Evolutionary conservation across 805 yeast genomes (phyloP).

Genomic region (Metschnikowia colocasiae): DNA sequence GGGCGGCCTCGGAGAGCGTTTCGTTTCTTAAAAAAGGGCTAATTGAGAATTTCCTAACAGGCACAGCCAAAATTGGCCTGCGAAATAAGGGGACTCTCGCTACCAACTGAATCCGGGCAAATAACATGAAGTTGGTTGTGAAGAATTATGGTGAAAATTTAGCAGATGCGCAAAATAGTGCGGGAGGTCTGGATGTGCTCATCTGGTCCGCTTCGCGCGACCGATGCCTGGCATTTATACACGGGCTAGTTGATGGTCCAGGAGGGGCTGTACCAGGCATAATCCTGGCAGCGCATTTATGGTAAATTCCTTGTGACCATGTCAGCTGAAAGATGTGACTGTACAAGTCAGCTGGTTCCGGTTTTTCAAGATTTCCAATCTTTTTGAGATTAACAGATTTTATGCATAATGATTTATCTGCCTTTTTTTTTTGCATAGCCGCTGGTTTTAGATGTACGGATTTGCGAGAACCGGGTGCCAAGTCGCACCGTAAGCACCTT

Average conservation of each 20-base stretch:
- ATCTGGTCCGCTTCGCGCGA: not conserved
- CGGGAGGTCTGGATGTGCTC: not conserved
- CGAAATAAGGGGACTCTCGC: not conserved
- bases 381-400: not conserved
- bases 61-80: not conserved
- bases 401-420: not conserved
- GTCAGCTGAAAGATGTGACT: too few species aligned
- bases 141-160: not conserved
- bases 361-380: too few species aligned
- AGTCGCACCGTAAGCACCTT: not conserved
- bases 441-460: not conserved
- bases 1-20: not conserved
- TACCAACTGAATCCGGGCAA: not conserved
- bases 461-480: not conserved
- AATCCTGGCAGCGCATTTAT: too few species aligned
- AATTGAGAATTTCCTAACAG: not conserved
- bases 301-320: too few species aligned
- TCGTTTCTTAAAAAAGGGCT: not conserved
- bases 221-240: too few species aligned
- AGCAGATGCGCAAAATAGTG: not conserved
- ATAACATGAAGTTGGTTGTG: not conserved
- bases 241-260: too few species aligned
- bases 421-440: too few species aligned
- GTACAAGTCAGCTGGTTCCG: too few species aligned
- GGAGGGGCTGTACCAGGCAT: too few species aligned